A percentile compares a stretch with the other conserved stretches of the same genome.
phyloP scores from a whole-genome alignment of 2,329 filamentous ascomycete species.

The Malbranchea zuffiana region DNA sequence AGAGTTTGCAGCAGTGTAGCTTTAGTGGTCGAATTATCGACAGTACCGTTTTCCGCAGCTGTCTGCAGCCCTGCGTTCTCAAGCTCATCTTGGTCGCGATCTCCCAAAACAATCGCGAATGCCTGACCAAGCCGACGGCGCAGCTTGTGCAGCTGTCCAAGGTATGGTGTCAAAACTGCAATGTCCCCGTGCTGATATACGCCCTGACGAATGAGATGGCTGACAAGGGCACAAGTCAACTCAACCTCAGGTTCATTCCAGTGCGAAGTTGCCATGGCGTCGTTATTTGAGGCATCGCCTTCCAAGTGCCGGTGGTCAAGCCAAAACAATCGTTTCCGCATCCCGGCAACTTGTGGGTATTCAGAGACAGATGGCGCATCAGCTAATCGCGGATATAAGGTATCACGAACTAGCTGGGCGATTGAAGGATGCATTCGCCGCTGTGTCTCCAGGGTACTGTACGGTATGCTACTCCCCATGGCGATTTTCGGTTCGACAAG shows the following conservation, averaged over 20 bases:
- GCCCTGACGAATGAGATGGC: slow-evolving; percentile 56
- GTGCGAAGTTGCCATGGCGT: slow-evolving; percentile 30
- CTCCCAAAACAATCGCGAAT: slow-evolving; percentile 54
- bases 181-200: slow-evolving; percentile 51
- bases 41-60: too few relatives aligned
- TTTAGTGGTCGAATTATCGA: slow-evolving; percentile 1
- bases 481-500: background rate
- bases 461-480: slow-evolving; percentile 22
- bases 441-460: slow-evolving; percentile 45
- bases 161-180: slow-evolving; percentile 56
- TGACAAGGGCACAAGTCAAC: slow-evolving; percentile 52
- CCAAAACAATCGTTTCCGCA: slow-evolving; percentile 43
- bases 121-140: slow-evolving; percentile 28
- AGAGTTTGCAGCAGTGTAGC: slow-evolving; percentile 4
- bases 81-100: slow-evolving; percentile 50
- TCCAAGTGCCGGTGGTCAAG: slow-evolving; percentile 40
- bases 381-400: slow-evolving; percentile 46
- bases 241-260: slow-evolving; percentile 48
- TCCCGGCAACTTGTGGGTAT: slow-evolving; percentile 38
- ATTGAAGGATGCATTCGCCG: slow-evolving; percentile 56
- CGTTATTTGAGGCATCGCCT: slow-evolving; percentile 18
- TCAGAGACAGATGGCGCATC: slow-evolving; percentile 36
- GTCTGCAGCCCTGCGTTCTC: slow-evolving; percentile 33
- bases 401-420: slow-evolving; percentile 45
- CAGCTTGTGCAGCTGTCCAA: slow-evolving; percentile 43